Conservation (phyloP, 1,284 basidiomycete genomes). For the Mrakiaceae sp. region DNA sequence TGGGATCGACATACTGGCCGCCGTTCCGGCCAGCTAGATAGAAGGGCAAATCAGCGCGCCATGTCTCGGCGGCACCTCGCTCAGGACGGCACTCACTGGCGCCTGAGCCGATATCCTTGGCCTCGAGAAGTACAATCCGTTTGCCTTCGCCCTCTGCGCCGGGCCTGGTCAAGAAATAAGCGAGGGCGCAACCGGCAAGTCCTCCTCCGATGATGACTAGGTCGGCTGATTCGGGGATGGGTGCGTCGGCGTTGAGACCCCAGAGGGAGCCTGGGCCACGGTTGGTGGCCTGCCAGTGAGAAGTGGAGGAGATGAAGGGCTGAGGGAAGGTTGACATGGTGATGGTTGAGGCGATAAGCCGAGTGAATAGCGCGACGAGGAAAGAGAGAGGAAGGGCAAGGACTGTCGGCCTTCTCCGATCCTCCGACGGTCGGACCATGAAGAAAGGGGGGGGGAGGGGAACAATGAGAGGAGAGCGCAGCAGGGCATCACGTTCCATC, state of each 20-base stretch:
- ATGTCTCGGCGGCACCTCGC: too few species aligned
- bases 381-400: background rate
- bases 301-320: conserved; percentile 23
- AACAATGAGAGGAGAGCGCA: too few species aligned
- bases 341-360: background rate
- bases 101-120: conserved; percentile 29
- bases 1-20: background rate
- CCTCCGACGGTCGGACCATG: too few species aligned
- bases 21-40: conserved; percentile 29
- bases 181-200: conserved; percentile 19
- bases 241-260: background rate
- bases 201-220: conserved; percentile 14
- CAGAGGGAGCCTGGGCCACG: conserved; percentile 6
- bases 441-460: too few species aligned
- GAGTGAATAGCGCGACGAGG: background rate
- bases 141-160: conserved; percentile 22
- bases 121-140: conserved; percentile 25
- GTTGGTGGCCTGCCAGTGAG: conserved; percentile 27
- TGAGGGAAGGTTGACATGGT: conserved; percentile 27
- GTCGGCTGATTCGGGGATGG: conserved; percentile 6
- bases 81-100: conserved; percentile 22
- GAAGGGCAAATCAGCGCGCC: background rate
- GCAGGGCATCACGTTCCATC: too few species aligned
- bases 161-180: conserved; percentile 25
- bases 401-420: background rate